Conservation (phyloP, 495 filamentous ascomycete species). For the Darksidea phi region DNA sequence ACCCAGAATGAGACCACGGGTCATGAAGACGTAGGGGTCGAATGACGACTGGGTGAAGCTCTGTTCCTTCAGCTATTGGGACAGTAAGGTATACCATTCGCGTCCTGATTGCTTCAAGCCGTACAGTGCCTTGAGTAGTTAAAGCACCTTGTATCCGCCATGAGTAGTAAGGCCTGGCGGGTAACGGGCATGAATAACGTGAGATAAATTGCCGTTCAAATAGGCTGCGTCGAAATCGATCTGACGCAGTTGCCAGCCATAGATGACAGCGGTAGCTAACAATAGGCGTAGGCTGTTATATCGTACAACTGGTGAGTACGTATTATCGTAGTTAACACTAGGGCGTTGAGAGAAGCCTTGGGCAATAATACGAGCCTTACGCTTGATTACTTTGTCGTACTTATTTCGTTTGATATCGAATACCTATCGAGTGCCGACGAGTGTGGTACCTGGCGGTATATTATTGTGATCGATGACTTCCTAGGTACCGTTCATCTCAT, state of each 20-base stretch:
- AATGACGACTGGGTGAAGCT: not conserved
- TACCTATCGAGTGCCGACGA: not conserved
- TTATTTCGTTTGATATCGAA: slow-evolving; percentile 2
- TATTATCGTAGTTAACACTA: not conserved
- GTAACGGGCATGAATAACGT: no score
- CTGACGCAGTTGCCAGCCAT: no score
- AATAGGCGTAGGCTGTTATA: not conserved
- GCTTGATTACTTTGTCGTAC: not conserved
- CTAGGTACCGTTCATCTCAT: not conserved
- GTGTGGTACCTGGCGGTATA: not conserved
- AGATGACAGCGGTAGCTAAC: not conserved
- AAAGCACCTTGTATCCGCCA: not conserved
- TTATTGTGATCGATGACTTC: not conserved
- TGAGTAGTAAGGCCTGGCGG: no score
- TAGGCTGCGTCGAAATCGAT: no score
- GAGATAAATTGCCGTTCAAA: no score
- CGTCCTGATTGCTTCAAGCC: slow-evolving; percentile 12
- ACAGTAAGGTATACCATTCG: slow-evolving; percentile 5
- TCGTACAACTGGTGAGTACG: not conserved
- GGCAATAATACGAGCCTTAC: not conserved
- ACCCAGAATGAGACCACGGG: not conserved
- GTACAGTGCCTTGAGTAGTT: slow-evolving; percentile 8
- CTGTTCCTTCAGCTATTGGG: not conserved
- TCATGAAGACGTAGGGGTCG: slow-evolving; percentile 12
- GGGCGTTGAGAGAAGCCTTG: slow-evolving; percentile 5